Evolutionary conservation across 2,329 filamentous ascomycete genomes (phyloP).

Genomic region (Amauroascus verrucosus): DNA sequence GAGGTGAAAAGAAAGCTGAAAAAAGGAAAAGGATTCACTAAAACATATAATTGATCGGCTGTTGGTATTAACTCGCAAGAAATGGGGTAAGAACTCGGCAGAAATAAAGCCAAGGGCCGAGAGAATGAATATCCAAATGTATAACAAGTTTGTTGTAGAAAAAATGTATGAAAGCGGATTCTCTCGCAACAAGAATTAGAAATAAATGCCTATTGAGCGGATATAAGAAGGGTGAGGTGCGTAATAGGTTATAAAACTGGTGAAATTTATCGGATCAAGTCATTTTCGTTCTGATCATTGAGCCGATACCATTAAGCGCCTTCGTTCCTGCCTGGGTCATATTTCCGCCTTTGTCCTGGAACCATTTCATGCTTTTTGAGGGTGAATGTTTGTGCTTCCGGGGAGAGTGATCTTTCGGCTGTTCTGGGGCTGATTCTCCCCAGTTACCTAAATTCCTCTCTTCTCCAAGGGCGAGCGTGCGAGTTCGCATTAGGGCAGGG

Average conservation of each 20-base stretch:
- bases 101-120: too few species aligned
- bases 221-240: neutral
- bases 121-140: neutral
- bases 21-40: neutral
- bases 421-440: neutral
- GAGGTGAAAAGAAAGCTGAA: too few species aligned
- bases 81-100: neutral
- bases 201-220: neutral
- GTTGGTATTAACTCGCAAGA: neutral
- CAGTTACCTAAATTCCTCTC: neutral
- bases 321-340: constrained; percentile 15
- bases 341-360: constrained; percentile 14
- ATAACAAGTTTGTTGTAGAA: neutral
- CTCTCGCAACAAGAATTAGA: too few species aligned
- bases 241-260: neutral
- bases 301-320: constrained; percentile 15
- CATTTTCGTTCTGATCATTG: constrained; percentile 12
- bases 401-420: neutral
- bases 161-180: too few species aligned
- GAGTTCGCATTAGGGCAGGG: constrained; percentile 1
- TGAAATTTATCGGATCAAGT: neutral
- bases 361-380: constrained; percentile 17
- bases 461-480: neutral
- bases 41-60: neutral
- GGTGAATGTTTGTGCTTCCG: constrained; percentile 8